A percentile compares a stretch with the other conserved stretches of the same genome.
These are phyloP conservation scores for Pseudophaeomoniella oleicola DNA, from an alignment of 2,329 filamentous ascomycete genomes.

Conservation along the genomic window DNA sequence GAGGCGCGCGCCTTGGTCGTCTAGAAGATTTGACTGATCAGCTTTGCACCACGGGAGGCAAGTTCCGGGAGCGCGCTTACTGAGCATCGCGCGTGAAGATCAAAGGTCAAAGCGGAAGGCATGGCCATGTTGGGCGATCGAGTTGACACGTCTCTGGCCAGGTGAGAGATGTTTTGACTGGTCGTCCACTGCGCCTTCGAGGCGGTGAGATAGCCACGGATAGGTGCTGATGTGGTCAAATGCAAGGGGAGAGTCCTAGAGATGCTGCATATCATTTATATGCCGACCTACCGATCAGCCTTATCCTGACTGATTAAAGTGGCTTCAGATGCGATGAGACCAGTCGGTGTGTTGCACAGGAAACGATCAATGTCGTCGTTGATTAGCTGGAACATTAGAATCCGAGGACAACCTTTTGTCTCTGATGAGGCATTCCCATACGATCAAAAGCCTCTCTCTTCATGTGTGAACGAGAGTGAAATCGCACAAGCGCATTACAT, in stretches of 20 bases:
- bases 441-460: no score
- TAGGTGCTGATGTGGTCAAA: not conserved
- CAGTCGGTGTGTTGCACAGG: no score
- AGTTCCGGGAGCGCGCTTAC: conserved; percentile 35
- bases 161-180: not conserved
- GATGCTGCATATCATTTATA: not conserved
- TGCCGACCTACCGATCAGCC: not conserved
- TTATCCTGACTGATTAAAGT: no score
- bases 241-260: not conserved
- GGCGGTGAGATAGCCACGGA: not conserved
- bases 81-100: conserved; percentile 64
- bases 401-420: no score
- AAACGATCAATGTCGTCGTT: no score
- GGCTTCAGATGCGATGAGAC: no score
- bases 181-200: not conserved
- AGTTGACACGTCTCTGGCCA: conserved; percentile 1
- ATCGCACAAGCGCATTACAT: no score
- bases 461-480: no score
- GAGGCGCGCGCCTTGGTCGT: conserved; percentile 90
- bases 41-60: conserved; percentile 1
- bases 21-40: conserved; percentile 30
- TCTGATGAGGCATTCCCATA: no score
- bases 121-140: conserved; percentile 1
- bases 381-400: no score
- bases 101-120: conserved; percentile 56